phyloP scores from a whole-genome alignment of 192 early-diverging fungal genomes.

The Mortierella claussenii region DNA sequence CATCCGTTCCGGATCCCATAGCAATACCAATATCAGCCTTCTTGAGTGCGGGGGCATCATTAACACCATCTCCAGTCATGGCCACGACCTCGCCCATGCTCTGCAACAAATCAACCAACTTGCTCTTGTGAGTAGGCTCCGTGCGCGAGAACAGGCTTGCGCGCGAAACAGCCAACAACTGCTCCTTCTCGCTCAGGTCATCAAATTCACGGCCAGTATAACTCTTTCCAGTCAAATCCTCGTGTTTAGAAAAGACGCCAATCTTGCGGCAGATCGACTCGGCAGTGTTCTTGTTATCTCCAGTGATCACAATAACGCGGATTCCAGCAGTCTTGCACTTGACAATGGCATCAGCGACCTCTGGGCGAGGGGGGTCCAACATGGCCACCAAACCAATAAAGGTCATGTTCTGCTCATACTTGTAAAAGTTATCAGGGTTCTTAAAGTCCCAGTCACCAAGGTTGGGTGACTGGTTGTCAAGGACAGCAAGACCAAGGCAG shows the following conservation, averaged over 20 bases:
- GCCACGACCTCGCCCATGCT: slow-evolving; percentile 85
- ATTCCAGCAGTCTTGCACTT: slow-evolving; percentile 96
- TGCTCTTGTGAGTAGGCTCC: slow-evolving; percentile 95
- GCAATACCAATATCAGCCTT: slow-evolving; percentile 99
- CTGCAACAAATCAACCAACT: slow-evolving; percentile 93
- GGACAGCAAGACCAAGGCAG: slow-evolving; percentile 90
- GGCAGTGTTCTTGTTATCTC: slow-evolving; percentile 97
- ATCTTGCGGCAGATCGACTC: slow-evolving; percentile 96
- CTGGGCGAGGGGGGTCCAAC: slow-evolving; percentile 97
- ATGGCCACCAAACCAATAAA: slow-evolving; percentile 97
- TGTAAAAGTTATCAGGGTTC: slow-evolving; percentile 72
- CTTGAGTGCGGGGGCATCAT: slow-evolving; percentile 97
- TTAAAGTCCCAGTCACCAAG: slow-evolving; percentile 59
- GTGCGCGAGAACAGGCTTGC: slow-evolving; percentile 94
- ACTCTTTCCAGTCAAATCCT: slow-evolving; percentile 71
- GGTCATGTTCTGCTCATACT: slow-evolving; percentile 86
- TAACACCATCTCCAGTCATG: slow-evolving; percentile 99
- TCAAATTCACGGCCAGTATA: slow-evolving; percentile 98
- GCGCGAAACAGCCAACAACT: slow-evolving; percentile 73
- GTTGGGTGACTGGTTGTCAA: slow-evolving; percentile 72
- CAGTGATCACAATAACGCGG: slow-evolving; percentile 97
- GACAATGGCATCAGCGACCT: slow-evolving; percentile 84
- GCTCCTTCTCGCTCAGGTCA: slow-evolving; percentile 77
- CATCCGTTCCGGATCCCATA: slow-evolving; percentile 98
- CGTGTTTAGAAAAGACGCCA: slow-evolving; percentile 84